Percentiles rank a stretch among this genome's conserved stretches.
Conservation (phyloP, 2,329 filamentous ascomycete species). For the Ophiocordyceps sinensis region DNA sequence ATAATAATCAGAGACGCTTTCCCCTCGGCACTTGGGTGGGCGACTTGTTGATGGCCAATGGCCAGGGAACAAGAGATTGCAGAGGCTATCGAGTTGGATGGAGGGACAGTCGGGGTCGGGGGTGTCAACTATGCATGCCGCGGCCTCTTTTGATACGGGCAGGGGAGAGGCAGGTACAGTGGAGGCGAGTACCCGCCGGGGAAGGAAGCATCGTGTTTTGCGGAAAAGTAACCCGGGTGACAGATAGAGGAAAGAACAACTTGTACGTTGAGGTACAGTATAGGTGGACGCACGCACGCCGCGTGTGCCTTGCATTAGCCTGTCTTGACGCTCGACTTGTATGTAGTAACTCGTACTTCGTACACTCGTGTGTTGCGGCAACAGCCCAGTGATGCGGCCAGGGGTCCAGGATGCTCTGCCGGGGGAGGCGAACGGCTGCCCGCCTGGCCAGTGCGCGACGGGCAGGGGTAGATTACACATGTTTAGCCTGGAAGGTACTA, state of each 20-base stretch:
- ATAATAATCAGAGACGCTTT: background rate
- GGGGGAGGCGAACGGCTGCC: background rate
- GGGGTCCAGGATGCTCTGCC: background rate
- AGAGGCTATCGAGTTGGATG: background rate
- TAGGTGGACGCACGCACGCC: too few species aligned
- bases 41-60: background rate
- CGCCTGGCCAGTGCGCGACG: slow-evolving; percentile 5
- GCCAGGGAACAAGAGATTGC: background rate
- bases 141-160: background rate
- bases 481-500: too few species aligned
- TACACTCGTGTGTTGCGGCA: too few species aligned
- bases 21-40: background rate
- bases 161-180: background rate
- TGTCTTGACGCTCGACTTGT: too few species aligned
- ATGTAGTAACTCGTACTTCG: too few species aligned
- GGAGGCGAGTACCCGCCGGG: too few species aligned
- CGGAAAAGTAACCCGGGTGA: too few species aligned
- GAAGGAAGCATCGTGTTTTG: too few species aligned
- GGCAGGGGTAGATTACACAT: background rate
- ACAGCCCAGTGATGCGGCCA: too few species aligned
- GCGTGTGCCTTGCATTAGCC: too few species aligned
- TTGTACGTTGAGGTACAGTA: too few species aligned
- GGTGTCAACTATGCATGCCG: background rate
- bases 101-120: background rate
- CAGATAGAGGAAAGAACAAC: too few species aligned